Conservation (phyloP, 2,329 filamentous ascomycete genomes). For the Colletotrichum lini region DNA sequence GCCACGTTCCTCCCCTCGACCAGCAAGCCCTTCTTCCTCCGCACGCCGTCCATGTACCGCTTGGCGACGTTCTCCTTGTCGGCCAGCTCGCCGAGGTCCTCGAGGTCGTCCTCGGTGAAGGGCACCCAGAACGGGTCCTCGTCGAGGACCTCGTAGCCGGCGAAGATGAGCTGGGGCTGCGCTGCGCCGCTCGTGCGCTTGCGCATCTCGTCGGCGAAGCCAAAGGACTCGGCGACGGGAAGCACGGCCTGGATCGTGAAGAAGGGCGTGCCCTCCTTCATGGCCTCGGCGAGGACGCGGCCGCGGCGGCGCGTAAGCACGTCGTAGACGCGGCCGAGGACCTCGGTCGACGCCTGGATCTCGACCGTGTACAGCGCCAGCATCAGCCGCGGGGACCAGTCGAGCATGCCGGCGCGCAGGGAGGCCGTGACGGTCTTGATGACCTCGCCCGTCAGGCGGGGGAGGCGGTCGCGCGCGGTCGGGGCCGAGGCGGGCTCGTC, state of each 20-base stretch:
- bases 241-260: slow-evolving; percentile 92
- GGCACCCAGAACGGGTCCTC: slow-evolving; percentile 99
- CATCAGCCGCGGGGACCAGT: slow-evolving; percentile 96
- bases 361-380: slow-evolving; percentile 98
- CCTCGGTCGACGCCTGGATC: slow-evolving; percentile 96
- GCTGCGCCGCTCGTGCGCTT: slow-evolving; percentile 93
- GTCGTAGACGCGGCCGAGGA: slow-evolving; percentile 94
- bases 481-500: slow-evolving; percentile 60
- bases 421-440: slow-evolving; percentile 89
- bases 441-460: slow-evolving; percentile 90
- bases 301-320: slow-evolving; percentile 97
- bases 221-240: slow-evolving; percentile 95
- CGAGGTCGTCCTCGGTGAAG: slow-evolving; percentile 94
- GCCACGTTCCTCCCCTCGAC: slow-evolving; percentile 84
- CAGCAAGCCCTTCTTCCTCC: slow-evolving; percentile 88
- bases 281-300: slow-evolving; percentile 87
- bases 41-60: slow-evolving; percentile 92
- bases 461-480: slow-evolving; percentile 76
- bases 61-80: slow-evolving; percentile 97
- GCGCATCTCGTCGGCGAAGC: slow-evolving; percentile 95
- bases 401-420: slow-evolving; percentile 89
- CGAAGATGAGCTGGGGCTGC: slow-evolving; percentile 92
- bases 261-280: slow-evolving; percentile 96
- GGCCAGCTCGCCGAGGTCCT: slow-evolving; percentile 94
- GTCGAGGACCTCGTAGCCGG: slow-evolving; percentile 92